Base-by-base conservation (phyloP, 1,284 basidiomycete genomes). In the Ustilago vetiveriae region DNA sequence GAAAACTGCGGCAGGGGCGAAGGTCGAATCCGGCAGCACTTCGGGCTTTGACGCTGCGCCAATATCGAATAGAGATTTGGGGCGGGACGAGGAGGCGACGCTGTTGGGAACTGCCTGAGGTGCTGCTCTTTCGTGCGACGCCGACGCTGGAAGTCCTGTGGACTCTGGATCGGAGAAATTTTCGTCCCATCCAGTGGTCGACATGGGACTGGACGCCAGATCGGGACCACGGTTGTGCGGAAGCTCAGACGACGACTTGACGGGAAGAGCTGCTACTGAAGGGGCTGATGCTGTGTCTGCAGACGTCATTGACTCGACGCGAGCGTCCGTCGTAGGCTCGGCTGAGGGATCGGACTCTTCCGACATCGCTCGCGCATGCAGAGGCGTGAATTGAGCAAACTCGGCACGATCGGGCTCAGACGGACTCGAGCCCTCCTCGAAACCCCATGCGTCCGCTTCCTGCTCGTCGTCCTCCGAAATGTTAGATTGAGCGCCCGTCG, bases 381-480 rank as follows among this genome's bases (percentile, higher is more conserved):
- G 13, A 39, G 41, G 30, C 14, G 55, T 26, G 27, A 37, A 41
- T 14, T 37, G 16, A 32, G 55, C 38, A 7, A 47, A 26, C 16
- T 65, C 62, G 24, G 36, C 46, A 36, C 42, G 41, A 26, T 58
- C 62, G 3, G 45, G 42, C 24, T 65, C 62, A 5, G 62, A 58
- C 29, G 62, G 41, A 22, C 51, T 58, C 9, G 62, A 65, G 21
- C 43, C 40, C 6, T 66, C 63, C 17, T 66, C 63, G 16, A 69
- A 69, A 6, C n/a, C 66, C 66, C 66, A 69, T 3, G 54, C 66
- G 22, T 69, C 66, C 22, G 43, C 48, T 7, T 57, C 59, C 16
- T 43, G 48, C 30, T 54, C 66, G 14, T 48, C 37, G n/a, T 30
- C 45, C 19, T 38, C 19, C 27, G 27, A 7, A 13, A 29, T 13